Evolutionary conservation across 805 yeast genomes (phyloP), one percentile per base, ranked within the genome.

Genomic region (Metschnikowia dekortorum): DNA sequence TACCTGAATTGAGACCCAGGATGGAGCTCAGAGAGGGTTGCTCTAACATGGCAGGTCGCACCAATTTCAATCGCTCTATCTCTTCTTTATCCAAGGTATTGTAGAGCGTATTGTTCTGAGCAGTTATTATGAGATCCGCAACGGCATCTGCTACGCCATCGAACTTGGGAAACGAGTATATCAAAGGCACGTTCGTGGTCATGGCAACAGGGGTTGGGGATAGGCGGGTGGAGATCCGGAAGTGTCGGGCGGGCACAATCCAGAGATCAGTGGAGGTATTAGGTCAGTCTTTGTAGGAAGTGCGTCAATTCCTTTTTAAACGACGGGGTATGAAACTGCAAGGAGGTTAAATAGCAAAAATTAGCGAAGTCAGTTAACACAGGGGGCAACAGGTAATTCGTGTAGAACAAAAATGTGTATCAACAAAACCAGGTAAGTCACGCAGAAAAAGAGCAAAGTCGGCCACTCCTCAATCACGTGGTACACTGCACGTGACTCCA

Each of bases 111-210:
- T 78, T 69, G 62, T 91, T 88, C 70, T 94, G 98, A 10, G 96
- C 95, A 30, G 87, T 81, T 34, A 90, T 82, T 44, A 92, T 85
- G 67, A 91, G 96, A 68, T 94, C 97, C 1, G 97, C 97, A 30
- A 92, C 96, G 26, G 98, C 98, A 48, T 87, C 96, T 2, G 98
- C 97, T 32, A 92, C 97, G 14, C 88, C 94, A 30, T 83, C 75
- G 62, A 89, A 85, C 67, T 87, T 96, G 40, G 90, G 94, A 66
- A 94, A 92, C 46, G 97, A 88, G 76, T 89, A 91, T 47, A 92
- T 85, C 53, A 89, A 83, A 16, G 99, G 98, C 26, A 90, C 96
- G 6, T 96, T 87, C 3, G 96, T 88, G 2, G 96, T 89, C 96
- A 89, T 89, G 33, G 11, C 37, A 22, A 22, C 22, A 22, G 22